Base-by-base conservation (phyloP, 2,329 filamentous ascomycete species). In the Curvularia spicifera region DNA sequence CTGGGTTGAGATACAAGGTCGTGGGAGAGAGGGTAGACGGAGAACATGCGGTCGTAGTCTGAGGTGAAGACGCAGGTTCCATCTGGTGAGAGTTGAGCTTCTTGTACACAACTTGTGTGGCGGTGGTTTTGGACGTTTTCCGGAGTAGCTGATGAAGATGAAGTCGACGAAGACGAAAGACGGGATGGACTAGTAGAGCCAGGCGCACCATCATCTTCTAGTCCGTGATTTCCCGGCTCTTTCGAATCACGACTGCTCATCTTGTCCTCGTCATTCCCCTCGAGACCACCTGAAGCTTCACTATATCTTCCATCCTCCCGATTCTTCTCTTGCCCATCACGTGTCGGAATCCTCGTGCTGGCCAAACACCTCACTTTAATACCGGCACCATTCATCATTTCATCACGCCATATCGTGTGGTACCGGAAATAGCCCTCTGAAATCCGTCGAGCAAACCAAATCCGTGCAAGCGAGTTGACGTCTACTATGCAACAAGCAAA, bases 51-150 rank as follows among this genome's bases (percentile, higher is more conserved):
- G n/a, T 85, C 77, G 56, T 76, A 80, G 56, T 79, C 83, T 40
- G 81, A 81, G 2, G 85, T 84, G 57, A 89, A 69, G 24, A 88
- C 69, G 22, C 80, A 82, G 1, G 83, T 86, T 6, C 86, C 86
- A 69, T 88, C 86, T 15, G 83, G 76, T 7, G 69, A 73, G 6
- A 76, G 65, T 46, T 74, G 68, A 0, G 68, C 67, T 43, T 74
- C 70, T 29, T 72, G 63, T 26, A 75, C 67, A 40, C 70, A 70
- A 59, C 70, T 74, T 12, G 63, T 66, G 35, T 61, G 18, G 12
- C n/a, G 49, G 26, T 8, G 7, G 4, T 44, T 26, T 5, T 37
- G 20, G 1, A 47, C 22, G 5, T 33, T 12, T n/a, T 37, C 37
- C 18, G 20, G 35, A 22, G 44, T 51, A 0, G 6, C 18, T n/a